Percentiles rank a stretch among this genome's conserved stretches.
These are phyloP conservation scores for Cladophialophora carrionii DNA, from an alignment of 2,329 filamentous ascomycete genomes.

Conservation along the genomic window DNA sequence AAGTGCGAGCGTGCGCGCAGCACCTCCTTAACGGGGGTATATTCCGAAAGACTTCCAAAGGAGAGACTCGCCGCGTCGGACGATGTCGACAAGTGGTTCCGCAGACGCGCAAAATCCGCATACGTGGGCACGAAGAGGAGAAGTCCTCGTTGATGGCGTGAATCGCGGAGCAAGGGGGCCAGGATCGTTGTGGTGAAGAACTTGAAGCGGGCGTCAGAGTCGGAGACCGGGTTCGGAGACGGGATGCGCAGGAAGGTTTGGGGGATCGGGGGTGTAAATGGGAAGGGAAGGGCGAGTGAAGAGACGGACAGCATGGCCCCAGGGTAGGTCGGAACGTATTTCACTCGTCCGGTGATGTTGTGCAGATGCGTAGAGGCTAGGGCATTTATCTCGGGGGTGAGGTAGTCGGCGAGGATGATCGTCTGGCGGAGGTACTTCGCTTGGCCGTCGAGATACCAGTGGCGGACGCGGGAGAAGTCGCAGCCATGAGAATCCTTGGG, in stretches of 20 bases:
- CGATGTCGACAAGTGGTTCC: constrained; percentile 85
- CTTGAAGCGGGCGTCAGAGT: constrained; percentile 86
- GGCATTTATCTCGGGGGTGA: constrained; percentile 84
- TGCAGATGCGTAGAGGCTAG: constrained; percentile 75
- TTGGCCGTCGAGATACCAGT: constrained; percentile 90
- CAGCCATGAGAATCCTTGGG: constrained; percentile 88
- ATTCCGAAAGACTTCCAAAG: constrained; percentile 88
- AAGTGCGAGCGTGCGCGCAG: constrained; percentile 87
- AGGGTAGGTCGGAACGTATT: constrained; percentile 69
- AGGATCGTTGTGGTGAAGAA: constrained; percentile 85
- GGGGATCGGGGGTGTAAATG: constrained; percentile 64
- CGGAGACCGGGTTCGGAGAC: constrained; percentile 67
- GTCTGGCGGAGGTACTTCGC: constrained; percentile 83
- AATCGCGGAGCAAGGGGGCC: constrained; percentile 71
- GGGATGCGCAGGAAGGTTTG: constrained; percentile 92
- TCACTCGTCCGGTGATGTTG: constrained; percentile 79
- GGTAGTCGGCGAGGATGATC: constrained; percentile 76
- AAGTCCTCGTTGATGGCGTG: constrained; percentile 69
- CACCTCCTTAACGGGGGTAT: constrained; percentile 76
- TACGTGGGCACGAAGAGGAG: constrained; percentile 91
- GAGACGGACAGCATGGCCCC: constrained; percentile 75
- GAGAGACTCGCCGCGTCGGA: constrained; percentile 59
- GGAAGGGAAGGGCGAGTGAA: constrained; percentile 34
- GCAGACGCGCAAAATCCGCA: constrained; percentile 89
- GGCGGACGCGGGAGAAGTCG: constrained; percentile 86